Percentiles rank a stretch among this genome's conserved stretches.
Evolutionary conservation across 306 rosid genomes (phyloP).

Genomic region (Spatholobus suberectus): DNA sequence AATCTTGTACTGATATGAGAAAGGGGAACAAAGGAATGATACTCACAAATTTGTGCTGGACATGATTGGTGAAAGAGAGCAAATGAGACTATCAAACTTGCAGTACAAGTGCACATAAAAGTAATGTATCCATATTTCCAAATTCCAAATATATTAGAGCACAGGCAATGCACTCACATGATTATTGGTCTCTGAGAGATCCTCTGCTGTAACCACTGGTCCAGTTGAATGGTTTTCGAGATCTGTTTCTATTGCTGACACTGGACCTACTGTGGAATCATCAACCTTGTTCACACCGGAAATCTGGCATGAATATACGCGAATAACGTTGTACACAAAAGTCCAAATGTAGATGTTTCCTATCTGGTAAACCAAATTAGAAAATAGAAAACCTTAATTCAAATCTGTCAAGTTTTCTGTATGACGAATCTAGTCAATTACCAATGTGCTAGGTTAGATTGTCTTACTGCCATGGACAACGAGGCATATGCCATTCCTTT

Average conservation of each 20-base stretch:
- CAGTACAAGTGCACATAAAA: neutral
- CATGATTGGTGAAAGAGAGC: neutral
- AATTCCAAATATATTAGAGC: neutral
- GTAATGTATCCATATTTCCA: neutral
- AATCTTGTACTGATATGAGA: neutral
- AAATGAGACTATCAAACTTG: neutral
- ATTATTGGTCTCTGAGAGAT: constrained; percentile 1
- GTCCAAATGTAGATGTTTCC: constrained; percentile 46
- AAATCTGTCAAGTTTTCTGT: neutral
- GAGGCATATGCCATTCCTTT: constrained; percentile 46
- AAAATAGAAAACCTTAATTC: neutral
- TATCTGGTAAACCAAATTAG: constrained; percentile 40
- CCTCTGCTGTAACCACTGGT: neutral
- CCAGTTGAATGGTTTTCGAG: constrained; percentile 7
- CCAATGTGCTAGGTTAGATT: neutral
- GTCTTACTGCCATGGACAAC: constrained; percentile 48
- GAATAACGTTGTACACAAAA: constrained; percentile 46
- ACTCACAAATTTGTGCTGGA: neutral
- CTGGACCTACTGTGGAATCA: constrained; percentile 1
- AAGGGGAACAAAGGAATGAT: neutral
- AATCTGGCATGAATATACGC: constrained; percentile 37
- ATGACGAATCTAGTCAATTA: neutral
- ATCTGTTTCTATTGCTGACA: constrained; percentile 26
- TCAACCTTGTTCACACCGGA: constrained; percentile 22
- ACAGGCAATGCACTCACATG: neutral